phyloP scores from a whole-genome alignment of 192 early-diverging fungal species.

The Hyaloraphidium curvatum region DNA sequence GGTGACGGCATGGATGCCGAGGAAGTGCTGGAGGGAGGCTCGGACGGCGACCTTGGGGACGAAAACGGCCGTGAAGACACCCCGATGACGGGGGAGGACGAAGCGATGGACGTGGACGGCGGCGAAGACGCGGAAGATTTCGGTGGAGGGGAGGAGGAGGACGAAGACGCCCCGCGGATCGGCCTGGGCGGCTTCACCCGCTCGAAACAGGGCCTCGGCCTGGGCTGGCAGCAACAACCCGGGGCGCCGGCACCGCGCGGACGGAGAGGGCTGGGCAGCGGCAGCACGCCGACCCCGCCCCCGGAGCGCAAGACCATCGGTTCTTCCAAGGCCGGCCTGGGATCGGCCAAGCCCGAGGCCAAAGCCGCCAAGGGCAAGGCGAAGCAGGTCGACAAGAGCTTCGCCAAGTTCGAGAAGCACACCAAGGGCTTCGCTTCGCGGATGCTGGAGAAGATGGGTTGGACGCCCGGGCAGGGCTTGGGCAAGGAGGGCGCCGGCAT shows the following conservation, averaged over 20 bases:
- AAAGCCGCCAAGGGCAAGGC: conserved; percentile 7
- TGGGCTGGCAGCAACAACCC: conserved; percentile 8
- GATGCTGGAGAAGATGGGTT: conserved; percentile 84
- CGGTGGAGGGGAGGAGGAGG: conserved; percentile 9
- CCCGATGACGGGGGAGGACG: too few species aligned
- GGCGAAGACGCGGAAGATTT: conserved; percentile 1
- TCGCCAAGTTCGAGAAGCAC: conserved; percentile 63
- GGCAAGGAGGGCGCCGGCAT: conserved; percentile 72
- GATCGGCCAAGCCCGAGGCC: neutral
- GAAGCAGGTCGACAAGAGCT: conserved; percentile 36
- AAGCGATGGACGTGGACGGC: conserved; percentile 19
- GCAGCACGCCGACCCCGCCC: neutral
- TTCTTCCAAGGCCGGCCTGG: neutral
- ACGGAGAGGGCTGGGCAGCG: neutral
- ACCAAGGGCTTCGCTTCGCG: conserved; percentile 57
- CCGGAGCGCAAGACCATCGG: neutral
- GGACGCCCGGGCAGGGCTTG: conserved; percentile 70
- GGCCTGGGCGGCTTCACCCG: neutral
- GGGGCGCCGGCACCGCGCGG: neutral
- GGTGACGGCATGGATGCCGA: neutral
- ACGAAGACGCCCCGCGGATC: conserved; percentile 6
- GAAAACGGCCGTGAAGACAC: too few species aligned
- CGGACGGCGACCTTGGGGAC: conserved; percentile 7
- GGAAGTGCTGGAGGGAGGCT: neutral
- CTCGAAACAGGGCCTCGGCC: conserved; percentile 6